Conservation (phyloP, 2,329 filamentous ascomycete genomes). For the Simplicillium aogashimaense region DNA sequence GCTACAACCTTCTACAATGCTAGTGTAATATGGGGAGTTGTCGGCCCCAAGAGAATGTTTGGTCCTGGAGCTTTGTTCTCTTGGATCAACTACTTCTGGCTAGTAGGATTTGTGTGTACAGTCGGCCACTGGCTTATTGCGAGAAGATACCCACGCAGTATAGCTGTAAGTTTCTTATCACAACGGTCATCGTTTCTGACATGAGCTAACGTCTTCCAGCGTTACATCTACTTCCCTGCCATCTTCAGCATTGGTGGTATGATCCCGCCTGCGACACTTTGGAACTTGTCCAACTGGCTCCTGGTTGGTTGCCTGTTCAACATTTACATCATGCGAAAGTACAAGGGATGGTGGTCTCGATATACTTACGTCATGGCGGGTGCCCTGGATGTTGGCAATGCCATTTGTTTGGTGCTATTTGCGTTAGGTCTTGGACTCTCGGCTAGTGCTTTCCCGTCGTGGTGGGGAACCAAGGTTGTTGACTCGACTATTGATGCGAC, state of each 20-base stretch:
- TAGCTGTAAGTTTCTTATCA: no score
- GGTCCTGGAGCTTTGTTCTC: conserved; percentile 31
- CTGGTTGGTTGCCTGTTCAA: conserved; percentile 47
- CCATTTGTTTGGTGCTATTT: conserved; percentile 43
- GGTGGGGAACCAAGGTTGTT: conserved; percentile 36
- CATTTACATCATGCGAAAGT: conserved; percentile 37
- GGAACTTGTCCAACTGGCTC: conserved; percentile 45
- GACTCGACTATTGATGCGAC: neutral
- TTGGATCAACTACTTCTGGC: conserved; percentile 43
- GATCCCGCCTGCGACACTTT: conserved; percentile 45
- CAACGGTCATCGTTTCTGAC: conserved; percentile 2
- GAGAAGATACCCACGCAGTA: conserved; percentile 33
- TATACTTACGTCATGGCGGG: conserved; percentile 53
- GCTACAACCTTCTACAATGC: conserved; percentile 48
- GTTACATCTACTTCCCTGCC: conserved; percentile 42
- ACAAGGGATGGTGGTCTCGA: conserved; percentile 42
- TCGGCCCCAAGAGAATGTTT: conserved; percentile 29
- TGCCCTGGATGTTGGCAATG: conserved; percentile 47
- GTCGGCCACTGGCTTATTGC: conserved; percentile 37
- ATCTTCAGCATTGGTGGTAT: conserved; percentile 39
- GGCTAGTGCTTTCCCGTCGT: conserved; percentile 31
- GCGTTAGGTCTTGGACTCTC: conserved; percentile 36
- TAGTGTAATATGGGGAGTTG: conserved; percentile 47
- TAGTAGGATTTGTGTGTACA: conserved; percentile 40
- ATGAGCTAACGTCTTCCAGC: conserved; percentile 13